These are phyloP conservation scores for Aspergillus sp. DNA, from an alignment of 2,329 filamentous ascomycete species.

Conservation along the genomic window DNA sequence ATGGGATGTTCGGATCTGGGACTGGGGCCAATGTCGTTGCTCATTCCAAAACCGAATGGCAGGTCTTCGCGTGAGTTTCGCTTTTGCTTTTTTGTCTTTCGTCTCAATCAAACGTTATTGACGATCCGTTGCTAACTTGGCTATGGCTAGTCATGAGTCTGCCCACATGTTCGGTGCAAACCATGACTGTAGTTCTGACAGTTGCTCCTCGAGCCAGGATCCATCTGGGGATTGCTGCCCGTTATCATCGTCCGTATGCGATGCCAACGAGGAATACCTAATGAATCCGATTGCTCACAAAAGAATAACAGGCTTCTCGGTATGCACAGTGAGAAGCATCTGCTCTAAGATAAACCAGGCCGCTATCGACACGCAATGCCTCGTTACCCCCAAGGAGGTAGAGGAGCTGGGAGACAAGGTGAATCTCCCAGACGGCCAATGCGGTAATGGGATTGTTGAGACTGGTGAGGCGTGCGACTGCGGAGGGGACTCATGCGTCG, in stretches of 20 bases:
- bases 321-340: slow-evolving; percentile 83
- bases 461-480: slow-evolving; percentile 88
- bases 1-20: background rate
- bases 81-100: background rate
- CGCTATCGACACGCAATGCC: slow-evolving; percentile 15
- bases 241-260: slow-evolving; percentile 62
- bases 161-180: slow-evolving; percentile 92
- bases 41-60: slow-evolving; percentile 80
- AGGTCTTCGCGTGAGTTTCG: slow-evolving; percentile 68
- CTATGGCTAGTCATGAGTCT: slow-evolving; percentile 64
- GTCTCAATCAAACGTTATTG: no score
- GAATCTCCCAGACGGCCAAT: slow-evolving; percentile 59
- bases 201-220: slow-evolving; percentile 50
- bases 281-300: slow-evolving; percentile 51
- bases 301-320: slow-evolving; percentile 73
- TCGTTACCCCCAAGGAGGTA: slow-evolving; percentile 45
- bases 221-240: slow-evolving; percentile 70
- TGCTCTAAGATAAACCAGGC: slow-evolving; percentile 73
- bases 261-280: slow-evolving; percentile 71
- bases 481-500: slow-evolving; percentile 57
- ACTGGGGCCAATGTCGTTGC: slow-evolving; percentile 74
- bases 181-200: slow-evolving; percentile 52
- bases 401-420: slow-evolving; percentile 35
- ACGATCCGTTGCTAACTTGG: background rate
- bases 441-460: slow-evolving; percentile 92